Evolutionary conservation across 208 protist species (phyloP).

Genomic region (Endotrypanum monterogeii): DNA sequence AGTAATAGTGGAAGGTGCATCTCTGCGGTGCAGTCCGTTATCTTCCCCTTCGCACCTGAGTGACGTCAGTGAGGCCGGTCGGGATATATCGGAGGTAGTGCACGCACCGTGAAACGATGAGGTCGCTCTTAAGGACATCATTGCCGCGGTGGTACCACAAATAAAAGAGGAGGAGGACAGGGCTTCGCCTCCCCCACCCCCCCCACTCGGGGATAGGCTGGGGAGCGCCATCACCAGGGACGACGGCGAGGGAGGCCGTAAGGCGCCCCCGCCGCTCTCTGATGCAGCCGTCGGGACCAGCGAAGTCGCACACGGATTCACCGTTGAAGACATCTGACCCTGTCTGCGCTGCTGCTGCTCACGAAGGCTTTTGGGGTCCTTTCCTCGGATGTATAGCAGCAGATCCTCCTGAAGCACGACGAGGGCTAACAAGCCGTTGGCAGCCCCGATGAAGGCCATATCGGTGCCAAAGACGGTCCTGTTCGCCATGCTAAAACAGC

Average conservation of each 20-base stretch:
- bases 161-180: not conserved
- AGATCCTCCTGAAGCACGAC: constrained; percentile 41
- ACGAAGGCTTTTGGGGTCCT: constrained; percentile 39
- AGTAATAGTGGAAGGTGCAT: constrained; percentile 73
- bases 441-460: constrained; percentile 65
- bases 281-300: not conserved
- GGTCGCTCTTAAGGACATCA: not conserved
- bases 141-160: not conserved
- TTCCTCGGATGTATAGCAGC: constrained; percentile 48
- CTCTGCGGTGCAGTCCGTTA: constrained; percentile 1
- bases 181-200: not conserved
- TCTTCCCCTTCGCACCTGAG: not conserved
- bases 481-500: constrained; percentile 80
- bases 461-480: constrained; percentile 64
- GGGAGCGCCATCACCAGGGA: not conserved
- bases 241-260: not conserved
- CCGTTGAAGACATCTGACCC: not conserved
- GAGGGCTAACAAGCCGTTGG: constrained; percentile 58
- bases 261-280: not conserved
- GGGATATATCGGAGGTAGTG: not conserved
- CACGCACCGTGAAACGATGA: not conserved
- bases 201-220: not conserved
- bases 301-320: not conserved
- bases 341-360: constrained; percentile 20
- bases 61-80: not conserved